Percentiles rank a stretch among this genome's conserved stretches.
phyloP scores from a whole-genome alignment of 306 rosid species.

The Rosa persica region DNA sequence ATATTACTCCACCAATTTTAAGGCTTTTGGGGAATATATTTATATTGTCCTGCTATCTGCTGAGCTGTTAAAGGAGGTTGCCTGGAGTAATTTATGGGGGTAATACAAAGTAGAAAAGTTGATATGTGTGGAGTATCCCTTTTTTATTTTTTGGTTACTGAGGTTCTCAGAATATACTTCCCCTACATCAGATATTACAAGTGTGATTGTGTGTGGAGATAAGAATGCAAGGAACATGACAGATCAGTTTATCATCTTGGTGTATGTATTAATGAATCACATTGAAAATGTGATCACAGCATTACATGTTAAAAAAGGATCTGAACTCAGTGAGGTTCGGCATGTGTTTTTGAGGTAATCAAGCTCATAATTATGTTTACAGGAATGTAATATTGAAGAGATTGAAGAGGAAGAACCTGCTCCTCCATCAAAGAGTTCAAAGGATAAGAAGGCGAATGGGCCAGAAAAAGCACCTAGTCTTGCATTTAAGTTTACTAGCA shows the following conservation, averaged over 20 bases:
- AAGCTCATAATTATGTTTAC: conserved; percentile 18
- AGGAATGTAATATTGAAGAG: conserved; percentile 93
- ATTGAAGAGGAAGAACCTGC: conserved; percentile 73
- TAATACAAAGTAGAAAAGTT: neutral
- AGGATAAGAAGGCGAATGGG: conserved; percentile 85
- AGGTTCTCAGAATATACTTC: neutral
- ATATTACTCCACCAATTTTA: neutral
- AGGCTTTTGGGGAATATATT: neutral
- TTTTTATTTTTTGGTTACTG: neutral
- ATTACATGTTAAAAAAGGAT: neutral
- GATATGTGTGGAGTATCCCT: neutral
- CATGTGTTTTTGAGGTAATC: conserved; percentile 13
- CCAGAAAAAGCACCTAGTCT: conserved; percentile 71
- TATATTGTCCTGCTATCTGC: neutral
- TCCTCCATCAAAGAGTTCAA: conserved; percentile 72
- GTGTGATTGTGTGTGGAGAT: neutral
- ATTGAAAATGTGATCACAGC: neutral
- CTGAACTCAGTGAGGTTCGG: neutral
- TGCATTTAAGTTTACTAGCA: conserved; percentile 80
- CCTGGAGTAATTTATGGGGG: neutral
- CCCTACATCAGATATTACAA: neutral
- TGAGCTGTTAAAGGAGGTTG: neutral
- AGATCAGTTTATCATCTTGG: neutral
- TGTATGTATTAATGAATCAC: neutral
- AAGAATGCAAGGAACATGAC: neutral